Evolutionary conservation across 2,329 filamentous ascomycete genomes (phyloP), one percentile per base, ranked within the genome.

Genomic region (Nigrograna mackinnonii): DNA sequence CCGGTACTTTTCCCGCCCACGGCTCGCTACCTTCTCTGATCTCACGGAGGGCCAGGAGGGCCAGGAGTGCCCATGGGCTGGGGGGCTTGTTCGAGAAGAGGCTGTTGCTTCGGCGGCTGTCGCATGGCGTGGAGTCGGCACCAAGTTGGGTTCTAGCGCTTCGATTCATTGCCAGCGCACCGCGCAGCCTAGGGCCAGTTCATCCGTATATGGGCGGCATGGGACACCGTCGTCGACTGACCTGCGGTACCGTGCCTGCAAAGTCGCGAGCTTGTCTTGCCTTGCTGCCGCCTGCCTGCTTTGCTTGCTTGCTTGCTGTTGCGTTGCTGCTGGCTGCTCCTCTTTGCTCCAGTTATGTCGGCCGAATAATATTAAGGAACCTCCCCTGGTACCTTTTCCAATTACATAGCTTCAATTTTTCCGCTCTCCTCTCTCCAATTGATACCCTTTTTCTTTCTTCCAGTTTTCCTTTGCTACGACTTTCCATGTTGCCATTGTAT

Each of bases 111-210:
- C n/a, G n/a, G n/a, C n/a, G n/a, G 24, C 33, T 21, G 6, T 26
- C 33, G 22, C 35, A 13, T 35, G 58, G 57, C 58, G 57, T 58
- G 53, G 53, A 52, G 47, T 46, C 51, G 50, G 58, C 54, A 54
- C 50, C 46, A 46, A 6, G 36, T 47, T 37, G 44, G 46, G 44
- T 42, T 43, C 36, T 38, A 37, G 54, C 55, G 54, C 47, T 39
- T 36, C 50, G 50, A 57, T 44, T 54, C 49, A 46, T 52, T 65
- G 61, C 61, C 61, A 66, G 47, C 62, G 62, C 63, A 66, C 58
- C 58, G 60, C 58, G 63, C 62, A 65, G 62, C 52, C 32, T 21
- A 50, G 37, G 59, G 58, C 50, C 56, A 53, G 42, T 49, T 50
- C 54, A 31, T 43, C 41, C 37, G 37, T 30, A 41, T 46, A 47